Evolutionary conservation across 1,139 yeast species (phyloP).

Genomic region (Suhomyces choctaworum): DNA sequence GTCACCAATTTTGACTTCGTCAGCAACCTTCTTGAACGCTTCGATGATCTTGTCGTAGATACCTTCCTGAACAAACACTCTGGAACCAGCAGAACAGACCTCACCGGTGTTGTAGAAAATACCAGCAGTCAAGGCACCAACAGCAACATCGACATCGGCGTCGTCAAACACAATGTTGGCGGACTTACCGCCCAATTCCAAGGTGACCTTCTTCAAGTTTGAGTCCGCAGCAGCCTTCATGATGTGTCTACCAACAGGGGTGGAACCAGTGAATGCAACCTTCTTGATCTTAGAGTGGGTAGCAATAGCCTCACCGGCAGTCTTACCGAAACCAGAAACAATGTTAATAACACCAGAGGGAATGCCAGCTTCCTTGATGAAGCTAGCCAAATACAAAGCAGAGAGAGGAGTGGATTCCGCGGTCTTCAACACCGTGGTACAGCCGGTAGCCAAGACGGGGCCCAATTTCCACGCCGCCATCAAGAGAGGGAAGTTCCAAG

Average conservation of each 20-base stretch:
- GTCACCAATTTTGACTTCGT: slow-evolving; percentile 63
- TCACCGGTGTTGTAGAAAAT: slow-evolving; percentile 85
- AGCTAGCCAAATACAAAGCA: slow-evolving; percentile 32
- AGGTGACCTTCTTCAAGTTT: slow-evolving; percentile 35
- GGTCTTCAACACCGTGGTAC: slow-evolving; percentile 36
- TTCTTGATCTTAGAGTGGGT: slow-evolving; percentile 34
- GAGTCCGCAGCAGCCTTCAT: slow-evolving; percentile 36
- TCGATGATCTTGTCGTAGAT: slow-evolving; percentile 67
- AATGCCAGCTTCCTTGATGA: slow-evolving; percentile 30
- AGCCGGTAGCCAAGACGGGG: slow-evolving; percentile 37
- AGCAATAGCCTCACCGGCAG: slow-evolving; percentile 35
- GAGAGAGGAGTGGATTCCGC: slow-evolving; percentile 39
- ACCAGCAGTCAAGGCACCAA: slow-evolving; percentile 59
- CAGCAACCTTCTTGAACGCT: slow-evolving; percentile 60
- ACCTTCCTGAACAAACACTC: slow-evolving; percentile 75
- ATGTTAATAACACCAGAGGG: slow-evolving; percentile 39
- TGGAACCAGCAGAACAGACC: slow-evolving; percentile 86
- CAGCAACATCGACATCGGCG: slow-evolving; percentile 43
- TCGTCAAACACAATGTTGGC: slow-evolving; percentile 35
- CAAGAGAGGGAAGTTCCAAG: slow-evolving; percentile 41
- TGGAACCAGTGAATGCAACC: slow-evolving; percentile 40
- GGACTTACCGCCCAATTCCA: slow-evolving; percentile 40
- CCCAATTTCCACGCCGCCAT: slow-evolving; percentile 41
- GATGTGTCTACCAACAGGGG: slow-evolving; percentile 35
- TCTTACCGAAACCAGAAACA: slow-evolving; percentile 33